Conservation (phyloP, 352 stramenopile species). For the Phytophthora aleatoria region DNA sequence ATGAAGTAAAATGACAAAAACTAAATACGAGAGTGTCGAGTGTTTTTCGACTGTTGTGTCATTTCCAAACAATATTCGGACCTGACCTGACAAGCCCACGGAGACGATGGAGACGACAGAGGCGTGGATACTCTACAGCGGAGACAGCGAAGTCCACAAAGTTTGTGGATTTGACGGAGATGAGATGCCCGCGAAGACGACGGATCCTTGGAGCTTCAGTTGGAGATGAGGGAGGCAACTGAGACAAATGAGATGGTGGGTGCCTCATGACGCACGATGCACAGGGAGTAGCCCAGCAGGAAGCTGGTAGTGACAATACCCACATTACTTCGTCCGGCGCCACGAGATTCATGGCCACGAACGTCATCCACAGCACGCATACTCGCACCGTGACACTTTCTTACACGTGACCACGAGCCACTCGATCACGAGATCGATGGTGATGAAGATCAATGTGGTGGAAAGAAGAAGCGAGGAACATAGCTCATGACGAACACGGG, state of each 20-base stretch:
- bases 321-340: slow-evolving; percentile 95
- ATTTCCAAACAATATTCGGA: too few relatives aligned
- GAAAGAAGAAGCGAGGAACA: slow-evolving; percentile 97
- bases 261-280: slow-evolving; percentile 43
- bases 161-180: too few relatives aligned
- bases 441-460: slow-evolving; percentile 96
- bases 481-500: slow-evolving; percentile 93
- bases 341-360: slow-evolving; percentile 91
- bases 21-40: too few relatives aligned
- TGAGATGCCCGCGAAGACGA: too few relatives aligned
- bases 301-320: slow-evolving; percentile 81
- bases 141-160: too few relatives aligned
- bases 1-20: too few relatives aligned
- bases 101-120: too few relatives aligned
- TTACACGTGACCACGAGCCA: slow-evolving; percentile 90
- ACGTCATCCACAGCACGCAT: slow-evolving; percentile 92
- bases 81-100: too few relatives aligned
- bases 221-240: too few relatives aligned
- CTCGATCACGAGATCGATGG: slow-evolving; percentile 95
- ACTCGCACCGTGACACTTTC: slow-evolving; percentile 85
- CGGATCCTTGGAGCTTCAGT: too few relatives aligned
- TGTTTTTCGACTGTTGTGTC: too few relatives aligned
- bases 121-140: too few relatives aligned
- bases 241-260: slow-evolving; percentile 40
- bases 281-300: slow-evolving; percentile 67